Evolutionary conservation across 768 basidiomycete genomes (phyloP), one percentile per base, ranked within the genome.

Genomic region (Favolaschia claudopus): DNA sequence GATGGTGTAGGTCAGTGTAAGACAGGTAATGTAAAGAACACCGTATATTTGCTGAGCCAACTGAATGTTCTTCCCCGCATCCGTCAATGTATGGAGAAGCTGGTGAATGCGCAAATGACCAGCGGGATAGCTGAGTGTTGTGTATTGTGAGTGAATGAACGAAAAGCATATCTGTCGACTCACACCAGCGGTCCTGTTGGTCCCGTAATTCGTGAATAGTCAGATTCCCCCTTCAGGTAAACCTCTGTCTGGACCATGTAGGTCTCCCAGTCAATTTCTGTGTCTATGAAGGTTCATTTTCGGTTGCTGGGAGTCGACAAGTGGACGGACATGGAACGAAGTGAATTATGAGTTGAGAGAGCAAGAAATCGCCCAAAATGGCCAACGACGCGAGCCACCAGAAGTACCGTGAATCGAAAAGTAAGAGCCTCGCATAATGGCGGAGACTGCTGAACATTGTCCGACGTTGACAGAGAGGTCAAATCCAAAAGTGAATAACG

Each of bases 211-310:
- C 79, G 73, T 13, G 85, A 81, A 70, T 99, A 99, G 68, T 95
- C 85, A 43, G 89, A 81, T 71, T 96, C 89, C 31, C 95, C 95
- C 52, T 85, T 83, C 43, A 92, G 67, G 75, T 92, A 95, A 37
- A 90, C 71, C 54, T 89, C 82, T 1, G 92, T 83, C 50, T 99
- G 97, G 49, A 89, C 78, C 87, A 98, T 94, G 70, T 99, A 99
- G 0, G 97, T 98, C 68, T 89, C 84, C 88, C 93, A 99, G 76
- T 99, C 97, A 67, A 99, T 99, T 76, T 99, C 96, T 12, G 97
- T 99, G 77, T 96, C 96, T 98, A 78, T 47, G 49, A 66, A 33
- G 32, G 20, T 70, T 54, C 67, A 45, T 22, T 29, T 50, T 44
- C 27, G 42, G 38, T 60, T 28, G 17, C 22, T 19, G 47, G 31